Evolutionary conservation across 1,284 basidiomycete genomes (phyloP), one percentile per base, ranked within the genome.

Genomic region (Ceratobasidium sp.): DNA sequence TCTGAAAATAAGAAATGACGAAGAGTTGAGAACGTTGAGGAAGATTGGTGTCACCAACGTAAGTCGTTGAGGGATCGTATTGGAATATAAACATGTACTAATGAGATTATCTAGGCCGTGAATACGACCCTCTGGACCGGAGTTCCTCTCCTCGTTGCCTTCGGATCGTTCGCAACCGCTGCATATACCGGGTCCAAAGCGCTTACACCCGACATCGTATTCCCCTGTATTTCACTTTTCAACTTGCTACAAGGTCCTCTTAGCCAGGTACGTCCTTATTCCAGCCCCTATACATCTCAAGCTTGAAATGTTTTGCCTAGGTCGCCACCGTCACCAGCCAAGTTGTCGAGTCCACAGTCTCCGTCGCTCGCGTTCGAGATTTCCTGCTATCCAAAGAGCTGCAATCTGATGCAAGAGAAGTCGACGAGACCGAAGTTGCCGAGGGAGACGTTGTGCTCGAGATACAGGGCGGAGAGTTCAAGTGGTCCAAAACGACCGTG

Each of bases 341-440:
- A 33, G 33, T 33, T 33, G 33, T 33, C 33, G 33, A 33, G 4
- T 33, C 33, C 33, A 33, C 33, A 33, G 33, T 99, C 15, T 97
- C 96, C 0, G 90, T 96, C 40, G 89, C 89, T 59, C 94, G 97
- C 70, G 86, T 99, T 15, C 91, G 92, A 9, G 86, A 87, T 7
- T 98, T 98, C 86, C 87, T 99, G 78, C 85, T 85, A 33, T 92
- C 93, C 0, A 90, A 92, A 46, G 96, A 98, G 84, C 88, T 98
- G 13, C 95, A 97, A 83, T 82, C 84, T 0, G 92, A 94, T 82
- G 94, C 94, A 0, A 87, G 94, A n/a, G 87, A 87, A 64, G 80
- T 92, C 56, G 81, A 85, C 42, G 67, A 62, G 9, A 81, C 15
- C 33, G 77, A 67, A 23, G 69, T 78, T 66, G 71, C 70, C 50